Conservation (phyloP, 2,329 filamentous ascomycete species). For the Alternaria brassicicola region DNA sequence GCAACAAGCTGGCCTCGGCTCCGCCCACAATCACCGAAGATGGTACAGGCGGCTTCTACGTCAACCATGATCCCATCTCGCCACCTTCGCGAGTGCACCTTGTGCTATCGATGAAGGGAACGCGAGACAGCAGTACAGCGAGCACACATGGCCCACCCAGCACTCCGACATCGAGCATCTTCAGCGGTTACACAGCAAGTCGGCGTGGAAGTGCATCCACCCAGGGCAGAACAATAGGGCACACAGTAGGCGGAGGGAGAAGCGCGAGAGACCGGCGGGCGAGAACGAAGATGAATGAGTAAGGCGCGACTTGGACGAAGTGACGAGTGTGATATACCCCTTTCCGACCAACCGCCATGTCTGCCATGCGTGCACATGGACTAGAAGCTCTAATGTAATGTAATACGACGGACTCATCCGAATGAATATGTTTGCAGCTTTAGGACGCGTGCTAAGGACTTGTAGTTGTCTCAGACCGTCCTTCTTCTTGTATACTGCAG, state of each 20-base stretch:
- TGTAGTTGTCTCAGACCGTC: too few relatives aligned
- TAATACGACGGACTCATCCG: neutral
- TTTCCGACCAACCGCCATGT: neutral
- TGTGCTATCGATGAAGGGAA: slow-evolving; percentile 9
- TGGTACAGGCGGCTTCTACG: slow-evolving; percentile 24
- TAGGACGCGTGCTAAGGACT: too few relatives aligned
- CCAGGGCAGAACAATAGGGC: neutral
- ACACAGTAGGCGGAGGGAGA: slow-evolving; percentile 27
- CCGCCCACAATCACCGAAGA: slow-evolving; percentile 14
- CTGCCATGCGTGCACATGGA: neutral
- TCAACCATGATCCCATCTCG: slow-evolving; percentile 17
- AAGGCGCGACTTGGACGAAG: neutral
- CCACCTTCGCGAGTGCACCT: slow-evolving; percentile 21
- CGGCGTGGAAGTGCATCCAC: slow-evolving; percentile 5
- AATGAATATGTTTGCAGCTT: too few relatives aligned
- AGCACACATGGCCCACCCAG: slow-evolving; percentile 12
- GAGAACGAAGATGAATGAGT: slow-evolving; percentile 20
- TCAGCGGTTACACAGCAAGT: neutral
- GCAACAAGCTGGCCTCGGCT: neutral
- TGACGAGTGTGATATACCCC: neutral
- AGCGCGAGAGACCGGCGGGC: slow-evolving; percentile 34
- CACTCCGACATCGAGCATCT: slow-evolving; percentile 13
- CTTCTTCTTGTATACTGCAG: too few relatives aligned
- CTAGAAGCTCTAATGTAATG: neutral
- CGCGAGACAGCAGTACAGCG: slow-evolving; percentile 18